Base-by-base conservation (phyloP, 768 basidiomycete species). In the Suillus placidus region DNA sequence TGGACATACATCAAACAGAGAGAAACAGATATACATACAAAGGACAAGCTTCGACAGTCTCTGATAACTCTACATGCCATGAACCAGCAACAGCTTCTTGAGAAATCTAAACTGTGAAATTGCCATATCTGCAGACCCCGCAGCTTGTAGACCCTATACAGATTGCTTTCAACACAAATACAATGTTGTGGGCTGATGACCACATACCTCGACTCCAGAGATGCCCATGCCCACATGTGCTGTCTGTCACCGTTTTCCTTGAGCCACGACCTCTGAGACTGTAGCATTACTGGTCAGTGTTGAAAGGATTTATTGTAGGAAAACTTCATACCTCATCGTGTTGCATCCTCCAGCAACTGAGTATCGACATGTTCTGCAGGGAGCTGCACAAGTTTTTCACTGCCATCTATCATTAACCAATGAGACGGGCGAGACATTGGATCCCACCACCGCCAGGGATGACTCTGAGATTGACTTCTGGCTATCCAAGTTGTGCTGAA, bases 1-100 rank as follows among this genome's bases (percentile, higher is more conserved):
- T 71, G 64, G 61, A 23, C 12, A 61, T 42, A 57, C 30, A 37
- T 26, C 16, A 20, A 26, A 18, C 16, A 20, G 12, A 40, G 16
- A 40, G 16, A 23, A 23, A 43, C 10, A 45, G 13, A 38, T 37
- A 55, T 9, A 84, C 94, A 67, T 74, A 96, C 97, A 99, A 10
- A 99, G 83, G 72, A 99, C 95, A 64, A 99, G 85, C 76, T 97
- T 99, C 16, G 95, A 96, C 65, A 99, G 76, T 40, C 97, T 85
- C 64, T 93, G 90, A 75, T 99, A 99, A 79, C 97, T 98, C 97
- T 97, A 99, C 2, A 97, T 92, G 6, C 97, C 97, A 73, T 99
- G 97, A 8, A 99, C 97, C 18, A 99, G 88, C 10, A 99, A 76
- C 34, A 99, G 79, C 77, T 99, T 99, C 80, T 95, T 96, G 69